Conservation (phyloP, 306 rosid genomes). For the Chamaecrista fasciculata region DNA sequence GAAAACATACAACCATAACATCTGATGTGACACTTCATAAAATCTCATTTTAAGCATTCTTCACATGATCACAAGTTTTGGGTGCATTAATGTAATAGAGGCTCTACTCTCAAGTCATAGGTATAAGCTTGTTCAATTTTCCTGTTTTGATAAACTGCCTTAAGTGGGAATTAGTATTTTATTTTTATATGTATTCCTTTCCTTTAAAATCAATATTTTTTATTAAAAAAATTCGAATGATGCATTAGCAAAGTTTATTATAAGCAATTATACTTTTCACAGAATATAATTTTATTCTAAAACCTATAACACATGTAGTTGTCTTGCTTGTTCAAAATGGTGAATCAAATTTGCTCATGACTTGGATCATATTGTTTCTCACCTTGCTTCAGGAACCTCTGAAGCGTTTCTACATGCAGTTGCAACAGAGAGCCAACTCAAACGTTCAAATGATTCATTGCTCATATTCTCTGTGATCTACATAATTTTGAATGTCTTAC, state of each 20-base stretch:
- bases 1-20: not conserved
- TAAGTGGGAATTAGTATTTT: too few relatives aligned
- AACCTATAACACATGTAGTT: slow-evolving; percentile 22
- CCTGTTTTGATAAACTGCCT: too few relatives aligned
- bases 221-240: not conserved
- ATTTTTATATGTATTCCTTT: too few relatives aligned
- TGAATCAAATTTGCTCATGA: slow-evolving; percentile 14
- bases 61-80: too few relatives aligned
- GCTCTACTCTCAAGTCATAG: too few relatives aligned
- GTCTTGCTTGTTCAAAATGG: not conserved
- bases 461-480: slow-evolving; percentile 75
- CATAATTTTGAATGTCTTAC: slow-evolving; percentile 62
- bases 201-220: too few relatives aligned
- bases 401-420: slow-evolving; percentile 96
- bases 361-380: slow-evolving; percentile 3
- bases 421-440: slow-evolving; percentile 77
- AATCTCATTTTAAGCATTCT: too few relatives aligned
- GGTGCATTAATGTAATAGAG: too few relatives aligned
- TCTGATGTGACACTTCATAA: not conserved
- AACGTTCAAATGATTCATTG: slow-evolving; percentile 74
- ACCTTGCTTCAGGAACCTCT: slow-evolving; percentile 71
- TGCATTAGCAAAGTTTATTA: slow-evolving; percentile 7
- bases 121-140: too few relatives aligned
- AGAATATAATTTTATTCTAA: slow-evolving; percentile 4
- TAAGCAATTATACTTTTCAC: slow-evolving; percentile 7